Conservation (phyloP, 768 basidiomycete genomes). For the Auricularia auricula-judae region DNA sequence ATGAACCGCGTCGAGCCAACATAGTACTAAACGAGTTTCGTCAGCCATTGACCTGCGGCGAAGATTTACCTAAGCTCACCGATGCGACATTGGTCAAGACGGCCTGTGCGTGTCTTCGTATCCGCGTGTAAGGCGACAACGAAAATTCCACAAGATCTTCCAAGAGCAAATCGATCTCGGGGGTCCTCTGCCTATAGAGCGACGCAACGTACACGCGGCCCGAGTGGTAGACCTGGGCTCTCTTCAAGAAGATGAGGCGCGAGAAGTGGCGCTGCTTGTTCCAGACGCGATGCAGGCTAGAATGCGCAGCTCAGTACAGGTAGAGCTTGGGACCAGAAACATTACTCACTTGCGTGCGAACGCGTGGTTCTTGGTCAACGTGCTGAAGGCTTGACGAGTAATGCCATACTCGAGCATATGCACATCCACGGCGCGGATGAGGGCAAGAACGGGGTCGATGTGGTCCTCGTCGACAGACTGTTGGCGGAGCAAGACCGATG, state of each 20-base stretch:
- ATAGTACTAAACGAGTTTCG: constrained; percentile 37
- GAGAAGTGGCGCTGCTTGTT: constrained; percentile 65
- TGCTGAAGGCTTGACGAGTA: constrained; percentile 44
- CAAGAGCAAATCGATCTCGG: constrained; percentile 61
- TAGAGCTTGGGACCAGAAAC: constrained; percentile 6
- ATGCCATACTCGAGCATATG: constrained; percentile 65
- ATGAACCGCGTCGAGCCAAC: constrained; percentile 59
- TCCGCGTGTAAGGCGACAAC: constrained; percentile 67
- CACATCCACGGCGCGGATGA: constrained; percentile 64
- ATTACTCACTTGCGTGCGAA: constrained; percentile 46
- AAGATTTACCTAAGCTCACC: constrained; percentile 28
- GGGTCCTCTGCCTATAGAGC: constrained; percentile 60
- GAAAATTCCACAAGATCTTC: constrained; percentile 62
- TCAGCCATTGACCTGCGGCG: neutral
- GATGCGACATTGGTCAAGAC: constrained; percentile 53
- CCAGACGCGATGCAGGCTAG: constrained; percentile 56
- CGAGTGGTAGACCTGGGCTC: constrained; percentile 69
- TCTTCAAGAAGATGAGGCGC: constrained; percentile 61
- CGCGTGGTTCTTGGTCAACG: constrained; percentile 57
- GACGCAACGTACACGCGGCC: constrained; percentile 69
- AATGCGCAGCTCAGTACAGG: neutral
- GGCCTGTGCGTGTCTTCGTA: constrained; percentile 63
- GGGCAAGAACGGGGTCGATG: constrained; percentile 70
- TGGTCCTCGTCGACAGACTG: constrained; percentile 65
- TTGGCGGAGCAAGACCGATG: constrained; percentile 52